A percentile compares a stretch with the other conserved stretches of the same genome.
These are phyloP conservation scores for Melaleuca quinquenervia DNA, from an alignment of 345 rosid genomes.

Conservation along the genomic window DNA sequence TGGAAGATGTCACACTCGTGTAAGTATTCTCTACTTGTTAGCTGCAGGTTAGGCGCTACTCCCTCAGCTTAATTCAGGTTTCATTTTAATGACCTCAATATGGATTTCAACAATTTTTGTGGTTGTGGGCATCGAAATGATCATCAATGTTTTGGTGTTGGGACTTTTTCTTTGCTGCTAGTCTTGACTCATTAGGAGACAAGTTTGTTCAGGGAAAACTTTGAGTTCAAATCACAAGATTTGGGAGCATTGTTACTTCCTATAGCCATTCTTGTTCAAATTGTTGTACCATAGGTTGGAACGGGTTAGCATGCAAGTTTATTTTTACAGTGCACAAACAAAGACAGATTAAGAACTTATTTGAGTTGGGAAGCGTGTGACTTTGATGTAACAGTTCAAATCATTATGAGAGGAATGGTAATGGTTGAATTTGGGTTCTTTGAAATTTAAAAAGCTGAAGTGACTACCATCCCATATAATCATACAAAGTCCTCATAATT, in stretches of 20 bases:
- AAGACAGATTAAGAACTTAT: background rate
- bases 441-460: background rate
- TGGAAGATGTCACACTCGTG: constrained; percentile 76
- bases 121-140: background rate
- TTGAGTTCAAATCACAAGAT: background rate
- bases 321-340: background rate
- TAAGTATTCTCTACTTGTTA: constrained; percentile 24
- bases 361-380: background rate
- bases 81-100: background rate
- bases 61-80: background rate
- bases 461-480: background rate
- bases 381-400: background rate
- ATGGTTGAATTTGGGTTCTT: background rate
- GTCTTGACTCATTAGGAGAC: background rate
- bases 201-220: background rate
- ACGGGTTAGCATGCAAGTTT: background rate
- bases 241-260: background rate
- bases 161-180: background rate
- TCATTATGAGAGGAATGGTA: background rate
- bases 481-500: background rate
- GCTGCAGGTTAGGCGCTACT: background rate
- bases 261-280: background rate
- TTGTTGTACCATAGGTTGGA: background rate
- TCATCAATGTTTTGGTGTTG: background rate
- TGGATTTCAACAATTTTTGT: background rate